Conservation (phyloP, 1,139 yeast genomes). For the Meyerozyma sp. region DNA sequence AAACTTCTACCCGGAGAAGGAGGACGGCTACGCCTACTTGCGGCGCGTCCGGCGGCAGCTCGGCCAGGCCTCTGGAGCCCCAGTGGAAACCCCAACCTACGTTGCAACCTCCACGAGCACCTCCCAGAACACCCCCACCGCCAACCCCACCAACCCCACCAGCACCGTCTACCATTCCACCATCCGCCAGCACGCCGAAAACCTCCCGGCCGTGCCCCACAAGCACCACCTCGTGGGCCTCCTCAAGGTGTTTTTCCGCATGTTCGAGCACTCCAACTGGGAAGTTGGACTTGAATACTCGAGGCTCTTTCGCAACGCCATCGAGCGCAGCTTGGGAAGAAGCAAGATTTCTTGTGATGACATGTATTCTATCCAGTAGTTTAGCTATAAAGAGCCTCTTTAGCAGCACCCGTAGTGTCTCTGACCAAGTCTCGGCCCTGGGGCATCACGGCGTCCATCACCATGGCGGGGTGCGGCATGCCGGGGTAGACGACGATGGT, state of each 20-base stretch:
- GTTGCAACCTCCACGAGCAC: neutral
- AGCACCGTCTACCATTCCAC: constrained; percentile 5
- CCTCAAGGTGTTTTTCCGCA: constrained; percentile 33
- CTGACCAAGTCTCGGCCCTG: constrained; percentile 34
- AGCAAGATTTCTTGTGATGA: constrained; percentile 43
- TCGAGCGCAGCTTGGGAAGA: constrained; percentile 52
- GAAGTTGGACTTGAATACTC: constrained; percentile 57
- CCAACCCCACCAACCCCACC: neutral
- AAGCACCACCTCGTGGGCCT: constrained; percentile 52
- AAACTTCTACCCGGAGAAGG: constrained; percentile 19
- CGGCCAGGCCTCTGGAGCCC: neutral
- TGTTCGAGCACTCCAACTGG: constrained; percentile 44
- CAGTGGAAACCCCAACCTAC: neutral
- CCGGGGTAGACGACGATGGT: constrained; percentile 33
- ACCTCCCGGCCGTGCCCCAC: constrained; percentile 19
- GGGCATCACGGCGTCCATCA: constrained; percentile 37
- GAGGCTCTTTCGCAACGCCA: constrained; percentile 51
- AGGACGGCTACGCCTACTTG: constrained; percentile 28
- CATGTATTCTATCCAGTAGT: constrained; percentile 30
- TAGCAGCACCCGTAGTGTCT: constrained; percentile 25
- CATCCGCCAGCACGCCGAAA: constrained; percentile 4
- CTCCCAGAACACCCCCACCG: no score
- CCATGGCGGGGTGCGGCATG: constrained; percentile 47
- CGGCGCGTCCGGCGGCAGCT: constrained; percentile 1
- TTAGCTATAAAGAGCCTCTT: constrained; percentile 12